Evolutionary conservation across 306 rosid genomes (phyloP), one percentile per base, ranked within the genome.

Genomic region (Lupinus albus): DNA sequence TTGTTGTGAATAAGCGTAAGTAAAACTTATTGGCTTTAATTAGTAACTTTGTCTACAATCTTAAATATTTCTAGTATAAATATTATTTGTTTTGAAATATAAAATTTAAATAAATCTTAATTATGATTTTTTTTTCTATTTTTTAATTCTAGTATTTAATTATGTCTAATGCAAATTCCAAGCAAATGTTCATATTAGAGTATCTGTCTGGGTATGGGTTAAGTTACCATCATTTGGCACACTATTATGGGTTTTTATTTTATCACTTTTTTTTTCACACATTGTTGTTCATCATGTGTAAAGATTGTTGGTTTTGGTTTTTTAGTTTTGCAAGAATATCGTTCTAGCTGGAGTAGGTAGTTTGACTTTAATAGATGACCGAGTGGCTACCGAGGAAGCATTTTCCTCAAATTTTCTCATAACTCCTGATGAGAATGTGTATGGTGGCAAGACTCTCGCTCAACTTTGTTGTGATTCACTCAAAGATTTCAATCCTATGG

Each of bases 271-370:
- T 36, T 72, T 72, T 36, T 52, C n/a, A 8, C 20, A n/a, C 16
- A 25, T n/a, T 25, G n/a, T 36, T 17, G 13, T 67, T 10, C 18
- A 30, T 67, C 13, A 12, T 42, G 42, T 28, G 41, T 57, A 12
- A 62, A 57, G 53, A 49, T 12, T n/a, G 74, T 67, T 30, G 6
- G 6, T 20, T 83, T 64, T 4, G 47, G 58, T 33, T 59, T 63
- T 68, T 61, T 78, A 94, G 97, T 94, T 94, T 75, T 90, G 99
- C 88, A 94, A 94, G 84, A 94, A 94, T 70, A 86, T 94, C 45
- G 96, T 94, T 59, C 84, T 94, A 30, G 97, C 96, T 13, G 97
- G 99, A 76, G 92, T 94, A 13, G 94, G 97, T 70, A 94, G 99
- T 81, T 61, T 94, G 82, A 94, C 99, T 42, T 83, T 94, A 87